Conservation (phyloP, 768 basidiomycete species). For the Tricholoma hemisulphureum region DNA sequence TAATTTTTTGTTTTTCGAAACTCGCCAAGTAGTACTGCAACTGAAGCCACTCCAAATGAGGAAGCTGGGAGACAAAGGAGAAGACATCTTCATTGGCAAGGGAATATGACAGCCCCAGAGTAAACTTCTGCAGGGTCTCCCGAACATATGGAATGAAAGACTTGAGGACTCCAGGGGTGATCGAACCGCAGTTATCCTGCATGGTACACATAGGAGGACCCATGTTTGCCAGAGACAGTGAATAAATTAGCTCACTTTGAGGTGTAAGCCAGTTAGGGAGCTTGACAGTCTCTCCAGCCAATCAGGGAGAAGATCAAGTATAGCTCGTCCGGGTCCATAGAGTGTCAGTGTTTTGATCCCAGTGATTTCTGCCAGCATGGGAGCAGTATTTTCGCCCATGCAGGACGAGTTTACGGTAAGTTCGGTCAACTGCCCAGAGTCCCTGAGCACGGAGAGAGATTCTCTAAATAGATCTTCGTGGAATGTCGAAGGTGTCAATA, state of each 20-base stretch:
- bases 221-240: neutral
- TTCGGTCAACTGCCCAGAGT: constrained; percentile 20
- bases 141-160: constrained; percentile 40
- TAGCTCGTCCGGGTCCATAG: constrained; percentile 37
- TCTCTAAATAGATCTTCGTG: constrained; percentile 34
- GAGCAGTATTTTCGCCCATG: constrained; percentile 29
- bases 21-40: constrained; percentile 54
- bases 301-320: constrained; percentile 41
- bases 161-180: constrained; percentile 58
- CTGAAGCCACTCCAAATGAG: constrained; percentile 36
- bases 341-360: constrained; percentile 33
- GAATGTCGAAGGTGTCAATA: constrained; percentile 33
- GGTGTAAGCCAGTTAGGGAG: constrained; percentile 37
- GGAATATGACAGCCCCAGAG: constrained; percentile 59
- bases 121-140: constrained; percentile 34
- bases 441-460: constrained; percentile 22
- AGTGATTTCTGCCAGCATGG: constrained; percentile 26
- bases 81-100: constrained; percentile 54
- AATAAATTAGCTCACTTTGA: constrained; percentile 35
- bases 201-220: neutral
- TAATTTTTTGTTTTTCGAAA: constrained; percentile 4
- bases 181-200: constrained; percentile 60
- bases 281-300: constrained; percentile 41
- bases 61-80: constrained; percentile 41
- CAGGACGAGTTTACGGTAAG: constrained; percentile 39